phyloP scores from a whole-genome alignment of 176 grass and related monocot species.

The Rhynchospora pubera region DNA sequence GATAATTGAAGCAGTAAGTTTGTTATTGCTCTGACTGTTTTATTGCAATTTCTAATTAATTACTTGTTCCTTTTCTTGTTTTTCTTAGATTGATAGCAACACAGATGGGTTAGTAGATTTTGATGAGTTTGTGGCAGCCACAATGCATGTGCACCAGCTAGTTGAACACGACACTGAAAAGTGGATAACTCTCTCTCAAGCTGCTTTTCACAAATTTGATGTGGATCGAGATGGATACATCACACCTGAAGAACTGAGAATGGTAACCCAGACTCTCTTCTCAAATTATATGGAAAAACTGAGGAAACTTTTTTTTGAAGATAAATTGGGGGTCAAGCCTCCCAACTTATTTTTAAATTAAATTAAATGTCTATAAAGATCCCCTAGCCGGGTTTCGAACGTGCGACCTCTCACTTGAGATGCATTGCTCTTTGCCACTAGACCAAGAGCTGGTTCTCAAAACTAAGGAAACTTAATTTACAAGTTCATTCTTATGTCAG shows the following conservation, averaged over 20 bases:
- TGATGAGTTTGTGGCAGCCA: conserved; percentile 84
- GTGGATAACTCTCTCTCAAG: conserved; percentile 68
- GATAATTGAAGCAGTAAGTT: conserved; percentile 85
- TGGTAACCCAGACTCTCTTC: conserved; percentile 36
- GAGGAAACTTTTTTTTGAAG: too few species aligned
- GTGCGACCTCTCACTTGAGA: too few species aligned
- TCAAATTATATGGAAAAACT: neutral
- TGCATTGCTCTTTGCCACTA: too few species aligned
- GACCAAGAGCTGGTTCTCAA: too few species aligned
- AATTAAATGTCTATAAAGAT: too few species aligned
- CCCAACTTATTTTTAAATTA: too few species aligned
- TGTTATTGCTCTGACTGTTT: conserved; percentile 1
- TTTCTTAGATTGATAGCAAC: conserved; percentile 78
- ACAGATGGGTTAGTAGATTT: conserved; percentile 97
- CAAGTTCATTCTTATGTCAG: neutral
- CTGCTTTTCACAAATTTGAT: conserved; percentile 91
- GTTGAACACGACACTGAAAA: conserved; percentile 77
- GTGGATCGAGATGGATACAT: conserved; percentile 86
- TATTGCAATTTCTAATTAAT: conserved; percentile 8
- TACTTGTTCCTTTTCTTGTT: neutral
- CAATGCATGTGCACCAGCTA: conserved; percentile 83
- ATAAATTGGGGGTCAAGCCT: too few species aligned
- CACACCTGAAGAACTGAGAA: conserved; percentile 83
- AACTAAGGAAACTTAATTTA: neutral
- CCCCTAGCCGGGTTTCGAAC: too few species aligned